Percentiles rank a stretch among this genome's conserved stretches.
Conservation (phyloP, 2,329 filamentous ascomycete species). For the Akanthomyces lecanii region DNA sequence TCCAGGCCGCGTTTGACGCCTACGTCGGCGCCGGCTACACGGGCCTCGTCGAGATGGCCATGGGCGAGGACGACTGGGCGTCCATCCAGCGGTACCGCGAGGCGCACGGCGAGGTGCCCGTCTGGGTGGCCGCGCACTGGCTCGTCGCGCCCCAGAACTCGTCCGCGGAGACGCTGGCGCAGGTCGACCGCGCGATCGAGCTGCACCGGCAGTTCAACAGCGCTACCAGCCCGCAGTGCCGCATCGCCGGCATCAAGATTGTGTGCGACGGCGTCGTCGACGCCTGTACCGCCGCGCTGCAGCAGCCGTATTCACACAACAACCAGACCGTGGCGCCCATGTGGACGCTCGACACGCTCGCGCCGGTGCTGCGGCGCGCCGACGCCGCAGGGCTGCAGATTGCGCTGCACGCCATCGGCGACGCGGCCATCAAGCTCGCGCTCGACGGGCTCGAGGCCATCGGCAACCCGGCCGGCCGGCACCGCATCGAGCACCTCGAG, state of each 20-base stretch:
- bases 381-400: constrained; percentile 50
- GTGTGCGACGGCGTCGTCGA: constrained; percentile 62
- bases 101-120: constrained; percentile 29
- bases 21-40: constrained; percentile 46
- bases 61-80: constrained; percentile 47
- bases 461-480: constrained; percentile 42
- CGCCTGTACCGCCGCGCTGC: constrained; percentile 56
- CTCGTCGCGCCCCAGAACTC: constrained; percentile 36
- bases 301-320: constrained; percentile 51
- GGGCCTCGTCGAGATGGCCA: constrained; percentile 50
- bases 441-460: constrained; percentile 48
- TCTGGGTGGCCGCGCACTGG: constrained; percentile 48
- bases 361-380: constrained; percentile 50
- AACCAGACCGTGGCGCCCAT: constrained; percentile 42
- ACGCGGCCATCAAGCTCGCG: constrained; percentile 48
- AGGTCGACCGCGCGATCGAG: constrained; percentile 43
- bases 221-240: constrained; percentile 35
- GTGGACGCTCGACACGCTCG: constrained; percentile 50
- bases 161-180: constrained; percentile 33
- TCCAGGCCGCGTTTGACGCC: constrained; percentile 41
- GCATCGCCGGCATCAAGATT: constrained; percentile 57
- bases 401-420: constrained; percentile 23
- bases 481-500: constrained; percentile 62
- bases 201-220: constrained; percentile 30
- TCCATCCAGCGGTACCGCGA: constrained; percentile 33